Evolutionary conservation across 139 green algal species (phyloP), one percentile per base, ranked within the genome.

Genomic region (Volvox africanus): DNA sequence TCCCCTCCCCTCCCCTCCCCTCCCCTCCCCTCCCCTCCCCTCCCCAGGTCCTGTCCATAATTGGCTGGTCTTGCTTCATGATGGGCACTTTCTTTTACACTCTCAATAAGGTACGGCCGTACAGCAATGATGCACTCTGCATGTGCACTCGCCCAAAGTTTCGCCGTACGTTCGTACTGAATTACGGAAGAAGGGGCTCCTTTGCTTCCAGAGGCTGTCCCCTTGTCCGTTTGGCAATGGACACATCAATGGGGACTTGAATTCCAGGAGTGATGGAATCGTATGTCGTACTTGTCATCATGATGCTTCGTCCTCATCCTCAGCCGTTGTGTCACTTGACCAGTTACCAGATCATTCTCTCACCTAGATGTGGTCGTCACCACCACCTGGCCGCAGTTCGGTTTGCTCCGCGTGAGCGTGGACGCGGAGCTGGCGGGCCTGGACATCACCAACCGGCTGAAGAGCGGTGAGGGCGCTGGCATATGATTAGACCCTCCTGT

Each of bases 11-110:
- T 24, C 3, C 32, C 3, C 16, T 37, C 77, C 77, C 1, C 30
- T 18, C 77, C 33, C 33, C 35, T 5, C 13, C 77, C n/a, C 35
- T 3, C 3, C 77, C 33, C 33, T 11, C 82, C 26, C 92, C n/a
- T n/a, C 36, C 61, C 3, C 93, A 93, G 73, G 81, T 96, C n/a
- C 68, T 98, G 55, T 91, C 94, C 37, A 95, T 98, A 55, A 71
- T 87, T 22, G 83, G n/a, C 22, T 96, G 92, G 87, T 80, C 84
- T 0, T 77, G 62, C 33, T 9, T 73, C 28, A 82, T 81, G 37
- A 92, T 89, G 75, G 44, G 75, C 55, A 26, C 69, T 17, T 88
- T 96, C 44, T 97, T 98, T 92, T 71, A 44, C 24, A 32, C 19
- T 12, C 18, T 89, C 19, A 67, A 81, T 22, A 80, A 69, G 83